Evolutionary conservation across 495 filamentous ascomycete species (phyloP).

Genomic region (Penicillium atrosanguineum): DNA sequence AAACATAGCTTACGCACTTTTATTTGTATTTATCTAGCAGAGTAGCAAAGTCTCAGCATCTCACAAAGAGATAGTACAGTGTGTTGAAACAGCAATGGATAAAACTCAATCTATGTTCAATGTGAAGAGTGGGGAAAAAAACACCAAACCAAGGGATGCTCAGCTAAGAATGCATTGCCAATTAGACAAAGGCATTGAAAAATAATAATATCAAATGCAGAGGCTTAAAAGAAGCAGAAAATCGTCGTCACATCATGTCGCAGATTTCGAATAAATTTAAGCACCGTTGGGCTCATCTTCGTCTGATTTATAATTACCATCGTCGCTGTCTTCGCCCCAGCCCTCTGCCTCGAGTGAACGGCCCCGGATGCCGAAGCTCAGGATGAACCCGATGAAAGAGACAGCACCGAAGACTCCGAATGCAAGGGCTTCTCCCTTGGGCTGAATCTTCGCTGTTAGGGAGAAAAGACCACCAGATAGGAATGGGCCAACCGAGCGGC

Average conservation of each 20-base stretch:
- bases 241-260: conserved; percentile 18
- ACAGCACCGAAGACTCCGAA: conserved; percentile 83
- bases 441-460: conserved; percentile 60
- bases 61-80: neutral
- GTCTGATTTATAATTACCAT: conserved; percentile 48
- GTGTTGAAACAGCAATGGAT: neutral
- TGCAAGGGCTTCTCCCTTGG: conserved; percentile 79
- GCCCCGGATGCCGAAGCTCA: conserved; percentile 69
- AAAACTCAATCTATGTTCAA: neutral
- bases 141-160: neutral
- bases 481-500: conserved; percentile 85
- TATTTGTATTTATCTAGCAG: neutral
- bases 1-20: too few relatives aligned
- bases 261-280: neutral
- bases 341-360: conserved; percentile 59
- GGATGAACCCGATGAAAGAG: conserved; percentile 69
- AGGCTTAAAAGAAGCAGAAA: conserved; percentile 13
- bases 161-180: conserved; percentile 10
- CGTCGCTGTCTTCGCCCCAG: conserved; percentile 54
- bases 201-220: conserved; percentile 17
- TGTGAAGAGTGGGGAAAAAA: neutral
- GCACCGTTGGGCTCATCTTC: conserved; percentile 35
- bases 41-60: neutral
- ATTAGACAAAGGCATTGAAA: neutral
- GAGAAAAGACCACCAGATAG: conserved; percentile 83